These are phyloP conservation scores for Phytophthora colocasiae DNA, from an alignment of 352 stramenopile species.

Conservation along the genomic window DNA sequence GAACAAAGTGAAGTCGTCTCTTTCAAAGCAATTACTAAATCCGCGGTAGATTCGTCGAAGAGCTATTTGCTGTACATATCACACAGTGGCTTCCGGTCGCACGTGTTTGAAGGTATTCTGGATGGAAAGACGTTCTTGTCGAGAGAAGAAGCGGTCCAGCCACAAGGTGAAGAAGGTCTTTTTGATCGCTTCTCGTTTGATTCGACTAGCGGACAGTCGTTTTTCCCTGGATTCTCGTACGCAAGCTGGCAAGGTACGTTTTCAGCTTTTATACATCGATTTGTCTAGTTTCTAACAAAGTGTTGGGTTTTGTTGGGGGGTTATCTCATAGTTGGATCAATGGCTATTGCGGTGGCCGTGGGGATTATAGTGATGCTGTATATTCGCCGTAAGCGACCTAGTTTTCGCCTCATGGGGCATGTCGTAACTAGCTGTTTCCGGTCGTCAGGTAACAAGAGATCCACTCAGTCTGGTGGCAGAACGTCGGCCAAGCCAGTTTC, in stretches of 20 bases:
- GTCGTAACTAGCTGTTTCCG: constrained; percentile 25
- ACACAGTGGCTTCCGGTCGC: constrained; percentile 62
- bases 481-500: constrained; percentile 32
- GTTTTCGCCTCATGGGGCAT: constrained; percentile 26
- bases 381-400: constrained; percentile 51
- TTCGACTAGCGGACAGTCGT: constrained; percentile 26
- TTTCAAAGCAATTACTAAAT: constrained; percentile 44
- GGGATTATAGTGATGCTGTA: constrained; percentile 59
- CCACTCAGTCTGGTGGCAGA: constrained; percentile 5
- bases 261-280: not conserved
- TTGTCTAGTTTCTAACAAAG: constrained; percentile 1
- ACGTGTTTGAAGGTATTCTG: constrained; percentile 58
- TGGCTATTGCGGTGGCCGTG: constrained; percentile 57
- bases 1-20: constrained; percentile 28
- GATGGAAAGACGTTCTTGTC: constrained; percentile 45
- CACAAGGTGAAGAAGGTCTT: constrained; percentile 35
- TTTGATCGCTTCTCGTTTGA: constrained; percentile 46
- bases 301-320: not conserved
- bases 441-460: constrained; percentile 14
- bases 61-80: constrained; percentile 67
- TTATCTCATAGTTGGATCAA: constrained; percentile 48
- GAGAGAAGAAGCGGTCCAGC: constrained; percentile 40
- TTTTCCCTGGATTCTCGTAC: constrained; percentile 54
- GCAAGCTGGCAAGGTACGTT: constrained; percentile 61
- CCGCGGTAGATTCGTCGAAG: constrained; percentile 31